phyloP scores from a whole-genome alignment of 2,329 filamentous ascomycete species.

The Cercospora janseana region DNA sequence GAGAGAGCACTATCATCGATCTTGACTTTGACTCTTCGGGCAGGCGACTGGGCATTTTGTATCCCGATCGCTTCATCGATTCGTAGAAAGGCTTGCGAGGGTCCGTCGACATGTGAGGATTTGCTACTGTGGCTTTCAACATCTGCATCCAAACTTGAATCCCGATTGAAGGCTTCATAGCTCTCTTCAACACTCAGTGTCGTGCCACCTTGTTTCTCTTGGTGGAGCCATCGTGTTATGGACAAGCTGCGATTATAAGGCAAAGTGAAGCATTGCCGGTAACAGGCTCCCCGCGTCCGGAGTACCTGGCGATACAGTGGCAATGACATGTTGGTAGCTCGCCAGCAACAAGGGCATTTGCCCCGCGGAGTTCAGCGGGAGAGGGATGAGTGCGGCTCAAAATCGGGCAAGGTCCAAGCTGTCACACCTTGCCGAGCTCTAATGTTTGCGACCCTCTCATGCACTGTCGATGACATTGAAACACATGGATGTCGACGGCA shows the following conservation, averaged over 20 bases:
- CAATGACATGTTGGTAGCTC: constrained; percentile 8
- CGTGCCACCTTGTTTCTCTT: too few relatives aligned
- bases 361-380: not conserved
- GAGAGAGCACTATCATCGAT: constrained; percentile 4
- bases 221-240: not conserved
- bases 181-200: too few relatives aligned
- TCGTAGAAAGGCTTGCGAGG: too few relatives aligned
- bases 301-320: constrained; percentile 6
- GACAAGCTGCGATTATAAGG: not conserved
- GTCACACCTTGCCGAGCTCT: not conserved
- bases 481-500: constrained; percentile 62
- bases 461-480: constrained; percentile 4
- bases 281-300: not conserved
- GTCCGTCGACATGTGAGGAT: too few relatives aligned
- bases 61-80: too few relatives aligned
- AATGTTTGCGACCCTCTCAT: constrained; percentile 1
- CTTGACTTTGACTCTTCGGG: not conserved
- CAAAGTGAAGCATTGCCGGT: not conserved
- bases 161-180: too few relatives aligned
- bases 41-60: not conserved
- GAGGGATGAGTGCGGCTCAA: not conserved
- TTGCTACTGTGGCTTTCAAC: too few relatives aligned
- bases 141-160: not conserved
- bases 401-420: constrained; percentile 2
- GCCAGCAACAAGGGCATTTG: constrained; percentile 1